Evolutionary conservation across 2,329 filamentous ascomycete species (phyloP).

Genomic region (Trichoderma koningii): DNA sequence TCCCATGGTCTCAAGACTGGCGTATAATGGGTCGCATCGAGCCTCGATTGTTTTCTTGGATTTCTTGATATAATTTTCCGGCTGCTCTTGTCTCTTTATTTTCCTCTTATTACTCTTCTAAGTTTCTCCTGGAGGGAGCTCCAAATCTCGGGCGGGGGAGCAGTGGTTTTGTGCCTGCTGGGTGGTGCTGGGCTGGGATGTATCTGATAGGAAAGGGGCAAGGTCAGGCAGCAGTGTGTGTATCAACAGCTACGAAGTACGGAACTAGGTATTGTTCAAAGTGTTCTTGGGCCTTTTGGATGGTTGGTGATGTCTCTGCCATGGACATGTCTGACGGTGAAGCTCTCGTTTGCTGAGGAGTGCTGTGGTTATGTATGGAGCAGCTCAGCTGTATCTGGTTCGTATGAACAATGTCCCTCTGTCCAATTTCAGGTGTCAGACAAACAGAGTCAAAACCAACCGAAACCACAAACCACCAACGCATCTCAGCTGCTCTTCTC

Average conservation of each 20-base stretch:
- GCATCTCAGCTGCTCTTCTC: slow-evolving; percentile 1
- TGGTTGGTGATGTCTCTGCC: background rate
- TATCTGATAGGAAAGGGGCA: background rate
- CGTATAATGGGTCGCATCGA: slow-evolving; percentile 10
- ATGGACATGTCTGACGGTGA: too few relatives aligned
- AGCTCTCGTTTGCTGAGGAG: too few relatives aligned
- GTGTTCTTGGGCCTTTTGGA: background rate
- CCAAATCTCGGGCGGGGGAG: background rate
- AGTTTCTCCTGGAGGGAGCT: background rate
- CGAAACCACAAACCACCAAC: background rate
- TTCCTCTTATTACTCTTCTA: background rate
- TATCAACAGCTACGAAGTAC: slow-evolving; percentile 1
- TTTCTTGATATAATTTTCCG: too few relatives aligned
- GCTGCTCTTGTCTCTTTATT: background rate
- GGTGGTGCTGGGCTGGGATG: background rate
- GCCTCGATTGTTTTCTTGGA: background rate
- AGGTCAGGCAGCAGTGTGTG: background rate
- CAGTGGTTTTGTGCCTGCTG: background rate
- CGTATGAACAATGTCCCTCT: too few relatives aligned
- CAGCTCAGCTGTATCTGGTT: too few relatives aligned
- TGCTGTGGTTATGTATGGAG: too few relatives aligned
- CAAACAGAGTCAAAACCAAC: background rate
- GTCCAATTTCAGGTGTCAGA: background rate
- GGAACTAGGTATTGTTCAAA: background rate
- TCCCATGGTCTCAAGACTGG: background rate